Evolutionary conservation across 371 early-diverging fungal genomes (phyloP).

Genomic region (Saksenaea vasiformis): DNA sequence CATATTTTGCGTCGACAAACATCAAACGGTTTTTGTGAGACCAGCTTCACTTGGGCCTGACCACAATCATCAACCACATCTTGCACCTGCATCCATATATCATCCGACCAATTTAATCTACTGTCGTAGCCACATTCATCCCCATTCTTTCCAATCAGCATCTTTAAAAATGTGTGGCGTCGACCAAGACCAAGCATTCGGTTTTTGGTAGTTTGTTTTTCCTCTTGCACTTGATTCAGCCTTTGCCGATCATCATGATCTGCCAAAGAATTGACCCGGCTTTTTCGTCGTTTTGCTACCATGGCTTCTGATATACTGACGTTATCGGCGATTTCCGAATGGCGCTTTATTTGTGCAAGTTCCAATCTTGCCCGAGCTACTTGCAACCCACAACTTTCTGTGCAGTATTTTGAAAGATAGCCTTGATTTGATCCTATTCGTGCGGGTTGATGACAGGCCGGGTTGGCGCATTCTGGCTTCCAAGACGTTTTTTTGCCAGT

Average conservation of each 20-base stretch:
- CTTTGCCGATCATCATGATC: conserved; percentile 34
- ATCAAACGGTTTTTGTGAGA: conserved; percentile 1
- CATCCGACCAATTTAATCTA: conserved; percentile 52
- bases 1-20: conserved; percentile 34
- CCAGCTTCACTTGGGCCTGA: background rate
- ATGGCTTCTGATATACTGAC: conserved; percentile 4
- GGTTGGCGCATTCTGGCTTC: conserved; percentile 53
- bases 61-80: conserved; percentile 3
- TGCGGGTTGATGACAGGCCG: conserved; percentile 37
- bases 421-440: conserved; percentile 32
- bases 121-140: conserved; percentile 50
- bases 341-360: conserved; percentile 34
- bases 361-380: conserved; percentile 42
- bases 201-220: conserved; percentile 14
- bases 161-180: conserved; percentile 17
- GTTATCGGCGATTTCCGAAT: background rate
- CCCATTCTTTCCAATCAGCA: conserved; percentile 19
- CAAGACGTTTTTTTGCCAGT: conserved; percentile 50
- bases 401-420: conserved; percentile 43
- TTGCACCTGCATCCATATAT: conserved; percentile 25
- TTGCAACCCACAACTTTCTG: conserved; percentile 42
- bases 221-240: conserved; percentile 18
- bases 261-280: conserved; percentile 20
- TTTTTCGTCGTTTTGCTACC: conserved; percentile 15
- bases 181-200: conserved; percentile 21